Evolutionary conservation across 306 rosid genomes (phyloP).

Genomic region (Potentilla sterilis): DNA sequence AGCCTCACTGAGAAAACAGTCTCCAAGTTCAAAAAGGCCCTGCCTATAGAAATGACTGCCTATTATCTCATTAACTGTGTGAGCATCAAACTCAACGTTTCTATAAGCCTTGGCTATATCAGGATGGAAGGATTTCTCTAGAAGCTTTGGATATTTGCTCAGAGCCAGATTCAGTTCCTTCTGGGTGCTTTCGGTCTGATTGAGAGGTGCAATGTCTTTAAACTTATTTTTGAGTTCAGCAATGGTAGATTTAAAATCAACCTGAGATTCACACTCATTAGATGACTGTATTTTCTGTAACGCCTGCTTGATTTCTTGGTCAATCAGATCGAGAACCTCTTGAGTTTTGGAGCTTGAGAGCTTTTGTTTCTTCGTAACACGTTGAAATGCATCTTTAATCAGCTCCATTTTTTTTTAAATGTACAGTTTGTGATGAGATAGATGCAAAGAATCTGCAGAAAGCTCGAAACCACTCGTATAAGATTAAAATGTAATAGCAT

Average conservation of each 20-base stretch:
- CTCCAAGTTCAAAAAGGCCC: conserved; percentile 81
- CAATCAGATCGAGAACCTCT: conserved; percentile 46
- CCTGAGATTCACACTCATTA: conserved; percentile 30
- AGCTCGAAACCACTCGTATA: neutral
- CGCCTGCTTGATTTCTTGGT: conserved; percentile 55
- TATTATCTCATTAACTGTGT: conserved; percentile 62
- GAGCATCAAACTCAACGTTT: conserved; percentile 59
- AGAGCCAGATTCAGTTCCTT: conserved; percentile 78
- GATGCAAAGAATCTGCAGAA: conserved; percentile 21
- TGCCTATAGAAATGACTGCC: conserved; percentile 79
- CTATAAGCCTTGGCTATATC: conserved; percentile 92
- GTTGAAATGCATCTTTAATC: conserved; percentile 65
- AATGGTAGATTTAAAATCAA: conserved; percentile 44
- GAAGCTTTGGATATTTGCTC: conserved; percentile 74
- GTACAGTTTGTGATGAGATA: conserved; percentile 1
- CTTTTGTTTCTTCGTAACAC: conserved; percentile 71
- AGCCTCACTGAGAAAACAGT: conserved; percentile 58
- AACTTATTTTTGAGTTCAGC: conserved; percentile 58
- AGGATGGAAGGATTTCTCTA: conserved; percentile 73
- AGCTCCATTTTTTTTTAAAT: conserved; percentile 52
- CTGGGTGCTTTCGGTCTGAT: conserved; percentile 66
- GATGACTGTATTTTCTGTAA: conserved; percentile 55
- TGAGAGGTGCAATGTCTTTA: conserved; percentile 52
- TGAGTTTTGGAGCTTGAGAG: conserved; percentile 66
- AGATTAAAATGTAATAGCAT: neutral